Evolutionary conservation across 805 yeast species (phyloP).

Genomic region (Monosporozyma yasuniensis): DNA sequence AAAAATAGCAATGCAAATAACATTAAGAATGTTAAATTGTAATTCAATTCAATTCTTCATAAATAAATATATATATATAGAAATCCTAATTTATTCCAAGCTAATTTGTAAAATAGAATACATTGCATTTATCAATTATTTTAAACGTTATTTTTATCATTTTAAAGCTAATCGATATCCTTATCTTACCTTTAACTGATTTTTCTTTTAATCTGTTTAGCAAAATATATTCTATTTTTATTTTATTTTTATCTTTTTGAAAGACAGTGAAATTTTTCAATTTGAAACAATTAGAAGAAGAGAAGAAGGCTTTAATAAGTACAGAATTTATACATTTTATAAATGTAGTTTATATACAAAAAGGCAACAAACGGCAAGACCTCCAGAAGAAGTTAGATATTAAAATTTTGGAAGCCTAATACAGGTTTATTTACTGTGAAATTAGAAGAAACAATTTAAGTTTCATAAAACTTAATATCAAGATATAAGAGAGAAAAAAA

Average conservation of each 20-base stretch:
- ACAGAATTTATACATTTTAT: no score
- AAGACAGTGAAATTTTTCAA: neutral
- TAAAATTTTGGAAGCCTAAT: neutral
- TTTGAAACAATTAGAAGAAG: neutral
- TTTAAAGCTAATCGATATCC: neutral
- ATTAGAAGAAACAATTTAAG: neutral
- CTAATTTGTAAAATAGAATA: neutral
- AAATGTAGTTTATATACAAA: neutral
- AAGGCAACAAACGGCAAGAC: no score
- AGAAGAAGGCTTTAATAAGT: neutral
- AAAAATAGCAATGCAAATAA: slow-evolving; percentile 11
- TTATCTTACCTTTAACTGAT: neutral
- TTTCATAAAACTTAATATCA: no score
- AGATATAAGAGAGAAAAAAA: neutral
- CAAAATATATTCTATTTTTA: no score
- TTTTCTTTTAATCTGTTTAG: no score
- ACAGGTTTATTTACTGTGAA: neutral
- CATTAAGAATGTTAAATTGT: slow-evolving; percentile 1
- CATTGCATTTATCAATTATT: neutral
- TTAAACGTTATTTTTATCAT: no score
- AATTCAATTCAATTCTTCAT: neutral
- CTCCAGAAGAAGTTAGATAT: neutral
- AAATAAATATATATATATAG: neutral
- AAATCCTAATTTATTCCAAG: neutral
- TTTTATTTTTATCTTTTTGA: no score